phyloP scores from a whole-genome alignment of 768 basidiomycete species.

The Boletus reticulatus region DNA sequence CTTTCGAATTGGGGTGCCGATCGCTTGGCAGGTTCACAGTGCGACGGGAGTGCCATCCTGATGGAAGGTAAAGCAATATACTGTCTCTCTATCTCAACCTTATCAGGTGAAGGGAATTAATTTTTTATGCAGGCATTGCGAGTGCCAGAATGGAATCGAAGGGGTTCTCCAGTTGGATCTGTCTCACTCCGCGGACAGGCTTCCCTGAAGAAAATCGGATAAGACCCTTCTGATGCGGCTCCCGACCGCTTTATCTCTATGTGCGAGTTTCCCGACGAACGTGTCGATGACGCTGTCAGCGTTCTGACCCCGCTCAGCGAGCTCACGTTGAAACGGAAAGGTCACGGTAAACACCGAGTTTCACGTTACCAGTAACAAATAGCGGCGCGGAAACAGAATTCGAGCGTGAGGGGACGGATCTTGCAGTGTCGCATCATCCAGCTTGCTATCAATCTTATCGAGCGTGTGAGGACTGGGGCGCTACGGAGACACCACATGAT shows the following conservation, averaged over 20 bases:
- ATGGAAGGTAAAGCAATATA: not conserved
- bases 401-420: not conserved
- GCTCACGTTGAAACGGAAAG: not conserved
- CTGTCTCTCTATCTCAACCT: not conserved
- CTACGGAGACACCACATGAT: not conserved
- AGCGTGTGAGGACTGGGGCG: conserved; percentile 1
- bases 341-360: not conserved
- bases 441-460: not conserved
- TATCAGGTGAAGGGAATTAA: not conserved
- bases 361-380: not conserved
- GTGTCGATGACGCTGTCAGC: not conserved
- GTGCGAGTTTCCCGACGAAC: conserved; percentile 3
- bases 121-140: not conserved
- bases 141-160: not conserved
- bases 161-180: not conserved
- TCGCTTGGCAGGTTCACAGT: not conserved
- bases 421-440: not conserved
- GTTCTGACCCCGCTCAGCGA: not conserved
- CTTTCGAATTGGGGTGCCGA: not conserved
- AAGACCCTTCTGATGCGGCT: not conserved
- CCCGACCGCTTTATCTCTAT: not conserved
- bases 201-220: conserved; percentile 3
- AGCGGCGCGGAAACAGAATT: not conserved
- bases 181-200: not conserved
- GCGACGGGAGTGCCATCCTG: not conserved